Evolutionary conservation across 306 rosid genomes (phyloP).

Genomic region (Adenanthera pavonina): DNA sequence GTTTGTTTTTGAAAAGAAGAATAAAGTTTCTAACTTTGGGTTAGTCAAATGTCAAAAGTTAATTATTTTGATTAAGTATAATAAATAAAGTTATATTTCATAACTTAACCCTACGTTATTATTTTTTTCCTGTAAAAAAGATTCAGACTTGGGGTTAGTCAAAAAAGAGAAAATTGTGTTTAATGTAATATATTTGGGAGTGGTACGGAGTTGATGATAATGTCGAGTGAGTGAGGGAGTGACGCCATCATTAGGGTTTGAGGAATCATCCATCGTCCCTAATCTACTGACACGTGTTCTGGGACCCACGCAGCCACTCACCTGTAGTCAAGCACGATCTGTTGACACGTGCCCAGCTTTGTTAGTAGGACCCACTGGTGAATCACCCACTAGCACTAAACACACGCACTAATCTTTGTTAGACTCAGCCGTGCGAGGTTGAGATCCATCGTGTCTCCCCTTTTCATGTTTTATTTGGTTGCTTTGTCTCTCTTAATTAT

Average conservation of each 20-base stretch:
- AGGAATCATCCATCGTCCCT: neutral
- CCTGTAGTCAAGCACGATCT: neutral
- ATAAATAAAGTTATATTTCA: too few relatives aligned
- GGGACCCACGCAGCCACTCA: neutral
- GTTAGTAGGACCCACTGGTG: neutral
- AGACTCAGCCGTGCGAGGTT: neutral
- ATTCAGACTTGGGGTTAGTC: neutral
- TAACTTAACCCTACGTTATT: too few relatives aligned
- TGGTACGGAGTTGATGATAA: neutral
- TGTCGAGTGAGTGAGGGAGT: neutral
- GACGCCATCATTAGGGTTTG: neutral
- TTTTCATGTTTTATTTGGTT: neutral
- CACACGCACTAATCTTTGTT: neutral
- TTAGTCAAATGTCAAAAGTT: too few relatives aligned
- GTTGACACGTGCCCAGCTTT: neutral
- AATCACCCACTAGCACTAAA: neutral
- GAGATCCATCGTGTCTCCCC: neutral
- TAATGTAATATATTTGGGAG: neutral
- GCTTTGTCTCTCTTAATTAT: constrained; percentile 2
- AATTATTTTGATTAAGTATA: too few relatives aligned
- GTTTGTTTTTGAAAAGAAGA: too few relatives aligned
- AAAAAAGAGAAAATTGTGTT: neutral
- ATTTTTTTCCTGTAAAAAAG: too few relatives aligned
- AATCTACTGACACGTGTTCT: neutral
- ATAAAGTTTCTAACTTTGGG: too few relatives aligned